Evolutionary conservation across 768 basidiomycete species (phyloP), one percentile per base, ranked within the genome.

Genomic region (Rhodotorula toruloides): DNA sequence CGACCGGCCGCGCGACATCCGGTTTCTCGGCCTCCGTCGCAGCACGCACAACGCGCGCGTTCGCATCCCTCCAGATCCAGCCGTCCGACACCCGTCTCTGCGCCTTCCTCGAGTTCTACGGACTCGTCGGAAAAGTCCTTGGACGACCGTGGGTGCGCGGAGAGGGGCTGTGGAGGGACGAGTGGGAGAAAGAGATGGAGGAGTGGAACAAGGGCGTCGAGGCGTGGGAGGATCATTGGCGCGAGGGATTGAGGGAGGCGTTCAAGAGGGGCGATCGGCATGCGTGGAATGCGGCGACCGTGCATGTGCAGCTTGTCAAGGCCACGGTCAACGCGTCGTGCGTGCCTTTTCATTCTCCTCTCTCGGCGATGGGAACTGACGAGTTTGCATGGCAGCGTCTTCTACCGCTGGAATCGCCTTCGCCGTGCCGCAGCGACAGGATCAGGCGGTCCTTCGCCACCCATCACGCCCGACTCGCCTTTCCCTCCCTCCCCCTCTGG

Each of bases 141-240:
- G 49, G 19, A 37, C 16, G 27, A 39, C 4, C 47, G 40, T 32
- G 50, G n/a, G 34, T 32, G 40, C 21, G 11, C 40, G 40, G 22
- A 32, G 13, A 12, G 37, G 40, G 16, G 17, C 43, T 21, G 49
- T 50, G 49, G 49, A 27, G 29, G 16, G 14, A 31, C 10, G 58
- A 52, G 48, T 44, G 50, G 40, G 49, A 32, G 19, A 5, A 32
- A 25, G 49, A 52, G 16, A 47, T 52, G 22, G 31, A 60, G 40
- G n/a, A 42, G 42, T 29, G 36, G 22, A 54, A 34, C 31, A 31
- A 42, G 31, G 13, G 47, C 14, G 12, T 60, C 16, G 49, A 60
- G 29, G 49, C 42, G 29, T 60, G 49, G 49, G 58, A 60, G 40
- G 31, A 22, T 13, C 40, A 52, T 14, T 60, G 58, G 58, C 17